Base-by-base conservation (phyloP, 306 rosid genomes). In the Medicago ruthenica region DNA sequence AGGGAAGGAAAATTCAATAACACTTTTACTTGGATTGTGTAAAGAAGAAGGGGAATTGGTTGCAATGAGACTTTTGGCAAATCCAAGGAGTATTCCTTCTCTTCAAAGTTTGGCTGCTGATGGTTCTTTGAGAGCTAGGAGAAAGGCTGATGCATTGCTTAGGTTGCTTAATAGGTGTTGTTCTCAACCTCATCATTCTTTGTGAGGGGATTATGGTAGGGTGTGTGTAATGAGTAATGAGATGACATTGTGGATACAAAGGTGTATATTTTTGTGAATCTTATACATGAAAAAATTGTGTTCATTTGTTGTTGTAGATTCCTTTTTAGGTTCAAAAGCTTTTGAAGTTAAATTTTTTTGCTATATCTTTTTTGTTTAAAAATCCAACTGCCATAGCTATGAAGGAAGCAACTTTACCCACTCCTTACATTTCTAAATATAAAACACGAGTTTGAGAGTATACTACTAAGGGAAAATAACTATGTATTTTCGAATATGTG, bases 71-170 rank as follows among this genome's bases (percentile, higher is more conserved):
- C 79, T 95, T 15, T 68, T 95, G 80, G 87, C 93, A 44, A 95
- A 90, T 79, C 97, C 97, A 1, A 70, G 89, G 70, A 89, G 97
- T 24, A 76, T 95, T 78, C 98, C 96, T 40, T 92, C 92, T 17
- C 97, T 95, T 11, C 97, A 89, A 27, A 87, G 90, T 80, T 83
- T 95, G 85, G 96, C 80, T 48, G 76, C 84, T 15, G 89, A 90
- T 75, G 96, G 96, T 3, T 95, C 96, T 21, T 82, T 90, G 81
- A 95, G 87, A 82, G 88, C 97, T 39, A 81, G 89, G 27, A 86
- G 97, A 79, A 95, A 92, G 55, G 98, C 97, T 0, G 93, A 92
- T 62, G 97, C 97, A 3, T 59, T 95, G 87, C 93, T 95, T 27
- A 73, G 97, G 87, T 55, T 90, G 79, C 92, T 95, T 15, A 86